phyloP scores from a whole-genome alignment of 2,329 filamentous ascomycete genomes.

The Aspergillus hortae region DNA sequence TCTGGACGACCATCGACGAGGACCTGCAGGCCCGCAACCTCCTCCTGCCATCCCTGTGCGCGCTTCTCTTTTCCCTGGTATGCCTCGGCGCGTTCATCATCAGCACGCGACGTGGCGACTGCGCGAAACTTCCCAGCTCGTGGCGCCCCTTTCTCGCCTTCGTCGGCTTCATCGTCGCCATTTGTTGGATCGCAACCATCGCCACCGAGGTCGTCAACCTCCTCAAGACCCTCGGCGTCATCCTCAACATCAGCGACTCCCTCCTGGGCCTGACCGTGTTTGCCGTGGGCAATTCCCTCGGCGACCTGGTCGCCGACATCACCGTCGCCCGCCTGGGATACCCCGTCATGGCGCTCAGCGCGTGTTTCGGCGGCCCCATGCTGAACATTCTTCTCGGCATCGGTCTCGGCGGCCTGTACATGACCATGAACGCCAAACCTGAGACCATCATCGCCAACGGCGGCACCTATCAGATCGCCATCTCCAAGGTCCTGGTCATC shows the following conservation, averaged over 20 bases:
- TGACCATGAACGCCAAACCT: constrained; percentile 62
- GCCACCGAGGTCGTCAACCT: constrained; percentile 94
- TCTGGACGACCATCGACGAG: constrained; percentile 59
- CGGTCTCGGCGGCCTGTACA: constrained; percentile 84
- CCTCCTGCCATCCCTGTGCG: constrained; percentile 57
- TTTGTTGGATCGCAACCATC: constrained; percentile 95
- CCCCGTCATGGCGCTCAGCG: constrained; percentile 91
- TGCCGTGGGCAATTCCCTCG: constrained; percentile 90
- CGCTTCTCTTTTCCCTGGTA: constrained; percentile 65
- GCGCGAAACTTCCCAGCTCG: constrained; percentile 57
- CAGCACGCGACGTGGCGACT: constrained; percentile 55
- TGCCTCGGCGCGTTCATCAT: constrained; percentile 64
- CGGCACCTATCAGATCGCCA: constrained; percentile 73
- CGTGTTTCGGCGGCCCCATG: constrained; percentile 98
- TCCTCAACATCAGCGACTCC: constrained; percentile 89
- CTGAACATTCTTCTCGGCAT: constrained; percentile 94
- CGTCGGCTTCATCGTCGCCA: constrained; percentile 83
- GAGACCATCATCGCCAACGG: constrained; percentile 9
- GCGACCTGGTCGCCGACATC: constrained; percentile 90
- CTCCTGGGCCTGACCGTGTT: constrained; percentile 94
- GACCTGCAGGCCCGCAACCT: constrained; percentile 53
- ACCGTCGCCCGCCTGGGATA: constrained; percentile 91
- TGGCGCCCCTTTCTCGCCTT: constrained; percentile 80
- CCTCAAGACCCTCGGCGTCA: constrained; percentile 86
- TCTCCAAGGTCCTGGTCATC: constrained; percentile 80